Evolutionary conservation across 345 rosid genomes (phyloP), one percentile per base, ranked within the genome.

Genomic region (Citrus hindsii): DNA sequence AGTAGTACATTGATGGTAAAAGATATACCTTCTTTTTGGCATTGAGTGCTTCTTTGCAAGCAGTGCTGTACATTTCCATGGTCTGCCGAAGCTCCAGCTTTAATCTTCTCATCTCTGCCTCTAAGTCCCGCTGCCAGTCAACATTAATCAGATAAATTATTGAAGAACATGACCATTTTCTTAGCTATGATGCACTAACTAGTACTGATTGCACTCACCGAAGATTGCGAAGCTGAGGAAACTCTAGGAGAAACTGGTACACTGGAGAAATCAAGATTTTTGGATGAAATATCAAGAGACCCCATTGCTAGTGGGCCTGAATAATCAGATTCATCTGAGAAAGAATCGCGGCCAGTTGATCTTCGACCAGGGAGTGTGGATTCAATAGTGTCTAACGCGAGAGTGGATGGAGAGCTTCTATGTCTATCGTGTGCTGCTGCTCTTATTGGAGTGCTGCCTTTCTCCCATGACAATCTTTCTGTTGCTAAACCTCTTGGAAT

Each of bases 81-180:
- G 98, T 95, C 87, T 93, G 98, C 84, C 81, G 93, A 67, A 95
- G 95, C 73, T 95, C 98, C 79, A 89, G 85, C 91, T 87, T 92
- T 73, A 95, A 81, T 79, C 93, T 93, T 85, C 82, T 90, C 98
- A 95, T 93, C 87, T 95, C 98, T 21, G 84, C 92, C 86, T 93
- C 98, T 60, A 92, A 19, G 19, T 90, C 92, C 64, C 83, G 82
- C 97, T 93, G 89, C 82, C 83, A 37, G 67, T 71, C 69, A 63
- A 3, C 74, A 12, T 66, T 74, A 79, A 18, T 53, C 58, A 18
- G 58, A 53, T 53, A 16, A 32, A 81, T 40, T 62, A 70, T 51
- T 58, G 6, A 27, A 25, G 42, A 25, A 56, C 22, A 5, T 67
- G 18, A 56, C 37, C 48, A 12, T 14, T 12, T 65, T 71, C 19